phyloP scores from a whole-genome alignment of 2,329 filamentous ascomycete species.

The Madurella mycetomatis region DNA sequence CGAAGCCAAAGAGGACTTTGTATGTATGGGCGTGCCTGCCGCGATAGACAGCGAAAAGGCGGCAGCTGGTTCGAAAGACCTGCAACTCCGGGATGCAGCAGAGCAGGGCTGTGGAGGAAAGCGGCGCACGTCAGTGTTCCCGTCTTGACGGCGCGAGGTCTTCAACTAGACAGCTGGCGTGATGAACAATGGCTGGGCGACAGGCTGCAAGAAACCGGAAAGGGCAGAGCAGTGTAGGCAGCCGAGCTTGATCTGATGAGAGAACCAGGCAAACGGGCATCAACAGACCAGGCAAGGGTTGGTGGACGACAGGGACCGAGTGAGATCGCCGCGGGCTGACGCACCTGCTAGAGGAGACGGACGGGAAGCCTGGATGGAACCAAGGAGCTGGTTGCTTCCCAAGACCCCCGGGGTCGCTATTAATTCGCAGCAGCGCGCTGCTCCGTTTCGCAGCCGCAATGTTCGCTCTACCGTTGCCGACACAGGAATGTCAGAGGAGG shows the following conservation, averaged over 20 bases:
- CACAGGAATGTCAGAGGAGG: background rate
- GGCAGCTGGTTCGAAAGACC: background rate
- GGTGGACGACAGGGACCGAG: constrained; percentile 1
- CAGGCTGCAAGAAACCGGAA: background rate
- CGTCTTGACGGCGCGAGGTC: background rate
- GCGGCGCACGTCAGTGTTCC: constrained; percentile 12
- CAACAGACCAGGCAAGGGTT: background rate
- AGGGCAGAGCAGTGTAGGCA: background rate
- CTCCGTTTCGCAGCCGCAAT: background rate
- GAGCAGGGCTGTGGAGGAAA: constrained; percentile 4
- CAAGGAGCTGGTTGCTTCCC: constrained; percentile 11
- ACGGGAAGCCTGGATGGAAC: constrained; percentile 7
- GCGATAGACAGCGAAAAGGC: constrained; percentile 1
- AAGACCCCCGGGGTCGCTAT: background rate
- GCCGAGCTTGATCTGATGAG: background rate
- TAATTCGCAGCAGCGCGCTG: background rate
- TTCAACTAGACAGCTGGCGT: background rate
- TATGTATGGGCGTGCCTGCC: background rate
- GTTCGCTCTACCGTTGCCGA: background rate
- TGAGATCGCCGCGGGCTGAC: constrained; percentile 10
- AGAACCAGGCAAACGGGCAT: background rate
- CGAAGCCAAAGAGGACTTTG: background rate
- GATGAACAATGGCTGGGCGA: background rate
- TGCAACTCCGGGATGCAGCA: constrained; percentile 9
- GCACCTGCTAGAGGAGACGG: constrained; percentile 10